Base-by-base conservation (phyloP, 352 stramenopile species). In the Globisporangium recalcitrans region DNA sequence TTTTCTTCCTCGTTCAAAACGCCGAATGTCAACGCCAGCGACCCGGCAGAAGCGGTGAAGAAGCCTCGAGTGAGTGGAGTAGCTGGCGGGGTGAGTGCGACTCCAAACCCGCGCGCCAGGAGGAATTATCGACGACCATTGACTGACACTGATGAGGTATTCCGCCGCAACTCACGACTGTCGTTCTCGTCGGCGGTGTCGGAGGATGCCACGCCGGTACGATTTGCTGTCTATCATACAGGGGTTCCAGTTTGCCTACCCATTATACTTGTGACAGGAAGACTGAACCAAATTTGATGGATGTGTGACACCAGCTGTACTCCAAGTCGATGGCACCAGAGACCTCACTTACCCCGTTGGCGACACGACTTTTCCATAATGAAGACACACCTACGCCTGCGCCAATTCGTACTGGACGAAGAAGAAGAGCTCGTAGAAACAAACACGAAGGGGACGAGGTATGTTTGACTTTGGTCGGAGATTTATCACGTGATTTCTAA, bases 121-220 rank as follows among this genome's bases (percentile, higher is more conserved):
- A 90, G 78, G 65, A 63, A 64, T 9, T 73, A 79, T 21, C 68
- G 83, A 27, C 73, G 83, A 29, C 79, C 80, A 46, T 57, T 90
- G 2, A 62, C 68, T 44, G 82, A 86, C 36, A 90, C 65, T 21
- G 79, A 86, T 36, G 80, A 90, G 44, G 79, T 83, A 51, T 55
- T 69, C 22, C 69, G 67, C 58, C 59, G 72, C 22, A 79, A 81
- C 59, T 66, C 78, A 19, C 82, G 82, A 4, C 44, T 89, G 13
- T 81, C 79, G 22, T 90, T 89, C 44, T 91, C 82, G 29, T 78
- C 77, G 22, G 71, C 68, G 10, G 59, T 70, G 11, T 76, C 78
- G 1, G 80, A 88, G n/a, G 74, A 85, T 51, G 75, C 76, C 4
- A 74, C 77, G 8, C 63, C 73, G 75, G 81, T 89, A 80, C 24